Percentiles rank a stretch among this genome's conserved stretches.
Conservation (phyloP, 768 basidiomycete genomes). For the Lactarius indigo region DNA sequence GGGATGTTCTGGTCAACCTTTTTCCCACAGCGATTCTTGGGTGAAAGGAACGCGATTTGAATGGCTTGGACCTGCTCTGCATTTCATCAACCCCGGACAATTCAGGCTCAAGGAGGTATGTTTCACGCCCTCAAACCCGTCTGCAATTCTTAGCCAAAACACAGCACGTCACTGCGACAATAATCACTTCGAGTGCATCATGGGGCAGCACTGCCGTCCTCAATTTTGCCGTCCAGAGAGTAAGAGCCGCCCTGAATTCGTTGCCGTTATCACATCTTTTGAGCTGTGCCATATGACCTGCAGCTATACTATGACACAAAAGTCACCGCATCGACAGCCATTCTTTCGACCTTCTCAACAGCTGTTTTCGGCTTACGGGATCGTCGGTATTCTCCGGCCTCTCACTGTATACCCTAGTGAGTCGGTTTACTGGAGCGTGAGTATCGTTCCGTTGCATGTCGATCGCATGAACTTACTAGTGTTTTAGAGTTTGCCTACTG, state of each 20-base stretch:
- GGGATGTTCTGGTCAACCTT: conserved; percentile 50
- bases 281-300: neutral
- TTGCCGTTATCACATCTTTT: no score
- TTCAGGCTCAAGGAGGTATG: conserved; percentile 61
- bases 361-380: conserved; percentile 63
- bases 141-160: conserved; percentile 5
- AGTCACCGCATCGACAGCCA: conserved; percentile 43
- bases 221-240: conserved; percentile 61
- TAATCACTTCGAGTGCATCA: conserved; percentile 56
- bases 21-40: conserved; percentile 40
- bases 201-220: conserved; percentile 50
- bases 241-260: conserved; percentile 29
- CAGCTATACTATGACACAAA: conserved; percentile 60
- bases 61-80: conserved; percentile 38
- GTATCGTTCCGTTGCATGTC: conserved; percentile 22
- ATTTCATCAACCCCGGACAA: conserved; percentile 54
- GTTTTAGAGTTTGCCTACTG: conserved; percentile 49
- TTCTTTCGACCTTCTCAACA: conserved; percentile 61
- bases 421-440: conserved; percentile 60
- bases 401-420: conserved; percentile 58
- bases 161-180: conserved; percentile 55
- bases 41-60: conserved; percentile 45
- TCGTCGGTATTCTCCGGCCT: conserved; percentile 56
- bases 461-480: neutral
- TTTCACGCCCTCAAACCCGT: neutral